These are phyloP conservation scores for Aspergillus arachidicola DNA, from an alignment of 2,329 filamentous ascomycete genomes.

Conservation along the genomic window DNA sequence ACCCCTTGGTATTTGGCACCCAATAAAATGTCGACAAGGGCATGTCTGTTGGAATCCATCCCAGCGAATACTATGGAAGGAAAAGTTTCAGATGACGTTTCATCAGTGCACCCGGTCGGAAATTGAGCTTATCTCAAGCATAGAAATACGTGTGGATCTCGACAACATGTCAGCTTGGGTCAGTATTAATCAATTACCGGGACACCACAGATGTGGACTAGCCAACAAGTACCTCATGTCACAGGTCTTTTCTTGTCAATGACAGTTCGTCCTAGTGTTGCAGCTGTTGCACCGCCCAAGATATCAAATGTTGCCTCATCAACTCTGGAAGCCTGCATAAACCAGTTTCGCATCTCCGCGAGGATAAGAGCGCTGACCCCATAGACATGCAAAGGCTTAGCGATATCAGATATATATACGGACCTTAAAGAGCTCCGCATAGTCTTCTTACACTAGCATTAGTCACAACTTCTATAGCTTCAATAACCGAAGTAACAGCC, in stretches of 20 bases:
- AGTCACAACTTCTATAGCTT: too few relatives aligned
- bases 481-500: too few relatives aligned
- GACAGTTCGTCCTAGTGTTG: not conserved
- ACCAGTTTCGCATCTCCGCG: not conserved
- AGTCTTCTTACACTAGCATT: too few relatives aligned
- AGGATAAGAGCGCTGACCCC: not conserved
- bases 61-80: not conserved
- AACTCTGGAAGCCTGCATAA: not conserved
- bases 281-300: not conserved
- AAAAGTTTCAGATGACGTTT: not conserved
- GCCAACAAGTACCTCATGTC: not conserved
- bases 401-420: too few relatives aligned
- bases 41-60: not conserved
- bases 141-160: too few relatives aligned
- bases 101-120: not conserved
- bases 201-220: not conserved
- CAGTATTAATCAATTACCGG: too few relatives aligned
- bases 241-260: too few relatives aligned
- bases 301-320: not conserved
- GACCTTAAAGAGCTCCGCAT: too few relatives aligned
- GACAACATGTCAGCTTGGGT: too few relatives aligned
- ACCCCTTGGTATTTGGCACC: too few relatives aligned
- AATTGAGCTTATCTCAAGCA: not conserved
- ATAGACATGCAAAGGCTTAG: not conserved
- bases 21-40: too few relatives aligned